Evolutionary conservation across 768 basidiomycete genomes (phyloP).

Genomic region (Candolleomyces aberdarensis): DNA sequence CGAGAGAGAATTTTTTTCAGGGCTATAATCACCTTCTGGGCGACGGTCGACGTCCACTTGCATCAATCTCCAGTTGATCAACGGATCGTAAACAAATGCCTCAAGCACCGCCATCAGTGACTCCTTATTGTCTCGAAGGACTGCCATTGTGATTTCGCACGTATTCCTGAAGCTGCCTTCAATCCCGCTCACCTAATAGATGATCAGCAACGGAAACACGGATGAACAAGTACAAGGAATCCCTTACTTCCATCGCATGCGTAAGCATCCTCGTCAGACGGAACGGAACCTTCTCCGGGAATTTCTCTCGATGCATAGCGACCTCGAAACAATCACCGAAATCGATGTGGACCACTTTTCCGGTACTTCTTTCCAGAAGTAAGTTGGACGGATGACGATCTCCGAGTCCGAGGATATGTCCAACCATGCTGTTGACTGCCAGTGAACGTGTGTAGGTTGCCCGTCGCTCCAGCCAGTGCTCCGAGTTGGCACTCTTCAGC

Average conservation of each 20-base stretch:
- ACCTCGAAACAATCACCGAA: slow-evolving; percentile 99
- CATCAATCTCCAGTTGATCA: slow-evolving; percentile 96
- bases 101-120: slow-evolving; percentile 99
- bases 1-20: slow-evolving; percentile 3
- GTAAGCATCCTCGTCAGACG: slow-evolving; percentile 97
- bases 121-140: slow-evolving; percentile 94
- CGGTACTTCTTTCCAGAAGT: slow-evolving; percentile 85
- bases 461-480: slow-evolving; percentile 96
- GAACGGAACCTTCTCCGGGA: slow-evolving; percentile 98
- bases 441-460: slow-evolving; percentile 95
- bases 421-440: slow-evolving; percentile 97
- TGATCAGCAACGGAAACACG: slow-evolving; percentile 11
- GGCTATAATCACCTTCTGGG: slow-evolving; percentile 51
- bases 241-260: slow-evolving; percentile 93
- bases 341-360: slow-evolving; percentile 95
- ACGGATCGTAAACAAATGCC: slow-evolving; percentile 96
- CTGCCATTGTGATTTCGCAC: slow-evolving; percentile 97
- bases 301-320: slow-evolving; percentile 97
- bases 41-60: slow-evolving; percentile 78
- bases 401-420: slow-evolving; percentile 95
- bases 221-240: background rate
- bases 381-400: slow-evolving; percentile 97
- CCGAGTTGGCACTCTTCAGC: slow-evolving; percentile 93
- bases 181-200: slow-evolving; percentile 85
- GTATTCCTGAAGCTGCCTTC: slow-evolving; percentile 95